Base-by-base conservation (phyloP, 495 filamentous ascomycete species). In the Annulohypoxylon maeteangense region DNA sequence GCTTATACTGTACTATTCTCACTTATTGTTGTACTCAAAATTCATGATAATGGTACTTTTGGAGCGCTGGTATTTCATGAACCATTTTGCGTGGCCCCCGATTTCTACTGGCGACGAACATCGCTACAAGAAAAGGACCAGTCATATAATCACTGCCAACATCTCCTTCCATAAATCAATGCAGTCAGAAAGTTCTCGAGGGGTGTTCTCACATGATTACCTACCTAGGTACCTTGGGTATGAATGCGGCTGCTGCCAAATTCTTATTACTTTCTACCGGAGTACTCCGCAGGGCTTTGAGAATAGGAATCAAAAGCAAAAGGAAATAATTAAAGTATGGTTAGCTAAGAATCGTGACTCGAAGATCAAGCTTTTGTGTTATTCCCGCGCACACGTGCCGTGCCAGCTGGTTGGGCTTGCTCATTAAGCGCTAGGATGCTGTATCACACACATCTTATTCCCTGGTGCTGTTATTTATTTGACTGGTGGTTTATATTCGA, bases 391-490 rank as follows among this genome's bases (percentile, higher is more conserved):
- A 61, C 45, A 50, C 27, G 47, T 60, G 44, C 20, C 22, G 40
- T 59, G 45, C 63, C 55, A 42, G 55, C 56, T 44, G 23, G 45
- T 34, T 61, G 53, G 56, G 47, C 64, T 67, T 32, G 56, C 22
- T 36, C 34, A 61, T 45, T 54, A 54, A 61, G 56, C 47, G 55
- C 23, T 22, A 45, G 12, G 50, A n/a, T 67, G 20, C 31, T 51
- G 29, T 60, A 55, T 67, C 64, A 60, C 64, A 61, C 12, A 40
- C 1, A 3, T 14, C n/a, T n/a, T n/a, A n/a, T n/a, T n/a, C n/a
- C n/a, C 38, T 16, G 22, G 45, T 51, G 23, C 23, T 51, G 23
- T 27, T n/a, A 16, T 27, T 47, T 12, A 65, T 57, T 65, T 42
- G 62, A 48, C 18, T 14, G 2, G 4, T 4, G 22, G 31, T 20